Percentiles rank a stretch among this genome's conserved stretches.
Evolutionary conservation across 2,329 filamentous ascomycete genomes (phyloP).

Genomic region (Claviceps lovelessii): DNA sequence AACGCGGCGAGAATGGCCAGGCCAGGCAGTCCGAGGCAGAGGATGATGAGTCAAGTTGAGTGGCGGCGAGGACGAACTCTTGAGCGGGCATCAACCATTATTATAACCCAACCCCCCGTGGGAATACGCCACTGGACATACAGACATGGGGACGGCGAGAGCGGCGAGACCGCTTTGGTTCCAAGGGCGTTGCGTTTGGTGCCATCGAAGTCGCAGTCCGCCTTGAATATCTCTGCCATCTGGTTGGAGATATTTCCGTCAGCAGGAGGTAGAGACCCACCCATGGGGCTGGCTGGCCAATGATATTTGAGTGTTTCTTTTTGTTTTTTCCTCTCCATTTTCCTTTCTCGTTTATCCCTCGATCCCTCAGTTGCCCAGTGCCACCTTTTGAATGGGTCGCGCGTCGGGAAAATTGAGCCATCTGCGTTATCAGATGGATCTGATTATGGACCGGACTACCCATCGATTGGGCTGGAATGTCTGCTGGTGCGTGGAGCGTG

Average conservation of each 20-base stretch:
- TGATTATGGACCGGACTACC: constrained; percentile 6
- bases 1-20: background rate
- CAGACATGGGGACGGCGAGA: background rate
- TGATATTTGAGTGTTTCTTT: too few species aligned
- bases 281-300: background rate
- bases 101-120: background rate
- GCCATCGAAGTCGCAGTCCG: background rate
- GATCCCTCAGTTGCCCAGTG: background rate
- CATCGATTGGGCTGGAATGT: background rate
- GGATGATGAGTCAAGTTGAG: background rate
- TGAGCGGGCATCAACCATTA: background rate
- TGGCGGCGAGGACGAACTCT: background rate
- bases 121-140: background rate
- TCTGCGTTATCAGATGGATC: constrained; percentile 4
- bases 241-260: background rate
- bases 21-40: background rate
- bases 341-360: background rate
- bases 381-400: background rate
- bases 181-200: background rate
- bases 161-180: background rate
- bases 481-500: background rate
- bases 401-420: background rate
- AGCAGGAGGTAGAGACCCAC: background rate
- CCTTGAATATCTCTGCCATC: background rate
- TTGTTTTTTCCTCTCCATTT: background rate